Evolutionary conservation across 2,329 filamentous ascomycete genomes (phyloP).

Genomic region (Leptographium flavum): DNA sequence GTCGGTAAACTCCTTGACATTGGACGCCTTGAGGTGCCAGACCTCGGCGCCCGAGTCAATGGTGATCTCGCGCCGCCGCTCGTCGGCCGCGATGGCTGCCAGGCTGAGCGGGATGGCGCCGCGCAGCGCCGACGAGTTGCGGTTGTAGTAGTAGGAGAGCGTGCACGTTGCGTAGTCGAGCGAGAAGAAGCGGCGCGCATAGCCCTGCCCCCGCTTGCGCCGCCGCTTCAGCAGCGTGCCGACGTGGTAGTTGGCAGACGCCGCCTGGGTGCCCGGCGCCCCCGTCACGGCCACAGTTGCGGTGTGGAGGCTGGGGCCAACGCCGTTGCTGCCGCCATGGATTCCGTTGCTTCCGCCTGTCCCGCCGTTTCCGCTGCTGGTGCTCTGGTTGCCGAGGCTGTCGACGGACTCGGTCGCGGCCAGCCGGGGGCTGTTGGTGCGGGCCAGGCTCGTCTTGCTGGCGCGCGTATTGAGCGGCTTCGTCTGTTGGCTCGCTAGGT

Average conservation of each 20-base stretch:
- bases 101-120: conserved; percentile 86
- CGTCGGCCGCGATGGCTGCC: conserved; percentile 81
- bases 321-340: no score
- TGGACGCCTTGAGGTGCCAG: conserved; percentile 82
- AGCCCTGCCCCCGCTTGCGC: conserved; percentile 86
- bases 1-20: conserved; percentile 68
- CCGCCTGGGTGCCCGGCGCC: conserved; percentile 10
- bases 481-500: conserved; percentile 47
- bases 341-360: no score
- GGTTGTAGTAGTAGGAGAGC: conserved; percentile 89
- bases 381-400: conserved; percentile 35
- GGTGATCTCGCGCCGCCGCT: conserved; percentile 77
- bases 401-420: conserved; percentile 40
- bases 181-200: conserved; percentile 87
- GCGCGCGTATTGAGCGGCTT: conserved; percentile 15
- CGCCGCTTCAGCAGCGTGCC: conserved; percentile 80
- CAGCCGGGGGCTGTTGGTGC: conserved; percentile 26
- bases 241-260: conserved; percentile 52
- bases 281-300: neutral
- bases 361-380: no score
- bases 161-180: conserved; percentile 90
- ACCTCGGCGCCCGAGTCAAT: conserved; percentile 95
- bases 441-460: conserved; percentile 39
- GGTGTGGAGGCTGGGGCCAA: no score
- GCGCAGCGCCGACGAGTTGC: conserved; percentile 79